Percentiles rank a stretch among this genome's conserved stretches.
These are phyloP conservation scores for Plectosphaerella sp. DNA, from an alignment of 2,329 filamentous ascomycete genomes.

Conservation along the genomic window DNA sequence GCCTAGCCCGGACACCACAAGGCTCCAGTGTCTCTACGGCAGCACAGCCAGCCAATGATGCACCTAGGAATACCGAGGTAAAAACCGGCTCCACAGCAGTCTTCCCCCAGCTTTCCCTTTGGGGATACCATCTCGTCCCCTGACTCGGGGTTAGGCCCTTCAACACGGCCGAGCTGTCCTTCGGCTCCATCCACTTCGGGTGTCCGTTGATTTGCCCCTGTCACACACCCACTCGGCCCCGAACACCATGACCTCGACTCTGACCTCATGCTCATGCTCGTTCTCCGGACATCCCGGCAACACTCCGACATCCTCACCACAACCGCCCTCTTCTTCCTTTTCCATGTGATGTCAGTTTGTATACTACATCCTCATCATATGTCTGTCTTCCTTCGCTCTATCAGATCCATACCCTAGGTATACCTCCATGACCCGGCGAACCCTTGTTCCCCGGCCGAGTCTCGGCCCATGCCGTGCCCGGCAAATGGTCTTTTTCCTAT, in stretches of 20 bases:
- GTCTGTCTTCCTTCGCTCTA: neutral
- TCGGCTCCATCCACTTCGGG: neutral
- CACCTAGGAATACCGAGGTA: conserved; percentile 1
- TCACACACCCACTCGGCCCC: neutral
- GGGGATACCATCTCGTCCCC: neutral
- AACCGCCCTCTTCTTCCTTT: no score
- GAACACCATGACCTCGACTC: neutral
- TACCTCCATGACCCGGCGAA: neutral
- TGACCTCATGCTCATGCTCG: no score
- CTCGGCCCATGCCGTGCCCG: no score
- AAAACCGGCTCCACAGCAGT: neutral
- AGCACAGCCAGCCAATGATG: neutral
- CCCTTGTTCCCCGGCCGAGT: neutral
- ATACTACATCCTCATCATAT: neutral
- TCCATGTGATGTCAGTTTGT: neutral
- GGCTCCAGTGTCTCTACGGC: no score
- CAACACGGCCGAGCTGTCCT: neutral
- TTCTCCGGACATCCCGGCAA: no score
- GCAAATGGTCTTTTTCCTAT: no score
- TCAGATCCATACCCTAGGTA: neutral
- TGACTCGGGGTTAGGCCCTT: no score
- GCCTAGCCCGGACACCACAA: no score
- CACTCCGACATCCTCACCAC: no score
- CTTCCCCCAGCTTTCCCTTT: neutral
- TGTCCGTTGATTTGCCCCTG: neutral